Evolutionary conservation across 495 filamentous ascomycete species (phyloP), one percentile per base, ranked within the genome.

Genomic region (Podospora conica): DNA sequence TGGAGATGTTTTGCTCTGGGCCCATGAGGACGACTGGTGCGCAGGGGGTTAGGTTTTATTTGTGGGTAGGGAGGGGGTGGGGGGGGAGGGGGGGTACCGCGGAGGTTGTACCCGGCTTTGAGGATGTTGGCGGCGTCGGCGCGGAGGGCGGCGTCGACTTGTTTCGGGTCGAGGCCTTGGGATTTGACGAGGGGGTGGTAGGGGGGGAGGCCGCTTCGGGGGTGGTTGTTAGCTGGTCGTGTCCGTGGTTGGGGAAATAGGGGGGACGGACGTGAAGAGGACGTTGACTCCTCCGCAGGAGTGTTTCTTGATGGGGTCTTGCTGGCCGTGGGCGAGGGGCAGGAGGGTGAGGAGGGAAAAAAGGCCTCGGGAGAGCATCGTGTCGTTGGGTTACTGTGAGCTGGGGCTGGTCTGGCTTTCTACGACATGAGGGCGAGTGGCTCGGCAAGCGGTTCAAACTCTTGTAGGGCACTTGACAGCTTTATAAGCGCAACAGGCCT

Each of bases 91-190:
- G 23, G 23, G 21, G 24, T 25, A 55, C 56, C 65, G 29, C n/a
- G 57, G n/a, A 59, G 28, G 60, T 64, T 66, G 25, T 66, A 66
- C 5, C 64, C 64, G 15, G 25, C 40, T 15, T 61, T 61, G n/a
- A 55, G 23, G 23, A 66, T 53, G 31, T 31, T 33, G 0, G 53
- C 57, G 9, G 57, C 40, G n/a, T 66, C 64, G 9, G 21, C 40
- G 18, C 64, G 57, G 2, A 66, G 21, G 23, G 21, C 29, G 24
- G 58, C 58, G 7, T 66, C 64, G 22, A 66, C 33, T n/a, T 48
- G 9, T 9, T 24, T n/a, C 4, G 64, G 64, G 15, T 66, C 64
- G 29, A 27, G 33, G 24, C 64, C 64, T 24, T 66, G 57, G 29
- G 10, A 7, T 15, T 23, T 55, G n/a, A 66, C 40, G n/a, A 66